Conservation (phyloP, 1,284 basidiomycete species). For the Ganoderma sinense region DNA sequence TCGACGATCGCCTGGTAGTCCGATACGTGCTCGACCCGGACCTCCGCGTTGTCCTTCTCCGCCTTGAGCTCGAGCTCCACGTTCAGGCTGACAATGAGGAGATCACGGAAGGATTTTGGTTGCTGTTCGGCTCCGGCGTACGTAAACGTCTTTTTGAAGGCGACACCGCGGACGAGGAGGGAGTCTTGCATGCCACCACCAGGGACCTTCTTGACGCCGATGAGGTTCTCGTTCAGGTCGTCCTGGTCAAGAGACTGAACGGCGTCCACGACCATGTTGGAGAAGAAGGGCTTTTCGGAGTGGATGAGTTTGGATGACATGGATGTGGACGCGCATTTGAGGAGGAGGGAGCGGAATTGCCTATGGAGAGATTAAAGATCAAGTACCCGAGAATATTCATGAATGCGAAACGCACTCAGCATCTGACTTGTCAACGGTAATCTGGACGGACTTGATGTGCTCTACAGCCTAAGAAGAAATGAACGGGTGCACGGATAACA, state of each 20-base stretch:
- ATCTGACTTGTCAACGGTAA: constrained; percentile 91
- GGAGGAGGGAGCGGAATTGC: constrained; percentile 90
- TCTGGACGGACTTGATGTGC: constrained; percentile 89
- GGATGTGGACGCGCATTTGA: constrained; percentile 97
- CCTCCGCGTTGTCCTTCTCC: constrained; percentile 99
- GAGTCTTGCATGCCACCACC: constrained; percentile 99
- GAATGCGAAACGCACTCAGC: constrained; percentile 69
- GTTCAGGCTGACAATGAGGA: constrained; percentile 94
- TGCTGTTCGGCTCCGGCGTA: constrained; percentile 99
- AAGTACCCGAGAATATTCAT: neutral
- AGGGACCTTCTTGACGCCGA: constrained; percentile 99
- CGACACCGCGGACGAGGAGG: constrained; percentile 87
- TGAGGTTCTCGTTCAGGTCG: constrained; percentile 95
- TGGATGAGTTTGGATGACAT: constrained; percentile 99
- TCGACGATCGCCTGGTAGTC: constrained; percentile 99
- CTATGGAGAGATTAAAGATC: constrained; percentile 47
- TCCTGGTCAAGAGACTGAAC: constrained; percentile 93
- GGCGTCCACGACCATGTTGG: constrained; percentile 98
- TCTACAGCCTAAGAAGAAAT: constrained; percentile 73
- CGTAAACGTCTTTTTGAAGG: constrained; percentile 99
- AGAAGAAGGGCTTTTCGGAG: constrained; percentile 99
- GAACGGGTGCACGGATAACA: constrained; percentile 15
- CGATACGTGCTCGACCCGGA: constrained; percentile 94
- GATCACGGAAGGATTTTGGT: constrained; percentile 92
- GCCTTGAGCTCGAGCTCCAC: constrained; percentile 99